A percentile compares a stretch with the other conserved stretches of the same genome.
Conservation (phyloP, 2,329 filamentous ascomycete genomes). For the Cytospora chrysosperma region DNA sequence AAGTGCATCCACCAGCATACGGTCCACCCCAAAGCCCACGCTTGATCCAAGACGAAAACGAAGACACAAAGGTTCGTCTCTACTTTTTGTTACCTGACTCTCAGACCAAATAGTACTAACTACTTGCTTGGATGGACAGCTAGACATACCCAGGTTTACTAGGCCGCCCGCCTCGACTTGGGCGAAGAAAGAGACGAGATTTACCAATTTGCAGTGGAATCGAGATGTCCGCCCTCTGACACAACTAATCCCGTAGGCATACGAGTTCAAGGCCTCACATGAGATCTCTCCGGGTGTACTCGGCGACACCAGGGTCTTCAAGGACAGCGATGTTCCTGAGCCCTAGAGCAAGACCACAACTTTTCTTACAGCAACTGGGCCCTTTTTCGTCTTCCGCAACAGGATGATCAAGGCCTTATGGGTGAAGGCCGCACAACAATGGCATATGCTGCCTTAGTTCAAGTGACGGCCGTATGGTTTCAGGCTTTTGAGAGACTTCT, state of each 20-base stretch:
- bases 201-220: neutral
- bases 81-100: neutral
- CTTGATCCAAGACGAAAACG: conserved; percentile 29
- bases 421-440: neutral
- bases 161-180: neutral
- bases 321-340: neutral
- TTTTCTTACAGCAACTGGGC: neutral
- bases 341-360: neutral
- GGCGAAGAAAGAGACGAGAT: neutral
- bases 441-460: neutral
- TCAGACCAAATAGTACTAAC: neutral
- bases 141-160: neutral
- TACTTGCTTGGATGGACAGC: neutral
- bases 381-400: neutral
- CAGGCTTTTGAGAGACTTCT: conserved; percentile 8
- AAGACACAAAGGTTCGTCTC: neutral
- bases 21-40: conserved; percentile 51
- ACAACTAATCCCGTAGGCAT: neutral
- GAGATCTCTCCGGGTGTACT: neutral
- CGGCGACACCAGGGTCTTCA: neutral
- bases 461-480: neutral
- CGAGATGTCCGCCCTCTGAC: neutral
- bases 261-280: neutral
- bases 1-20: conserved; percentile 37
- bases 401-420: neutral